These are phyloP conservation scores for Senna siamea DNA, from an alignment of 306 rosid species.

Conservation along the genomic window DNA sequence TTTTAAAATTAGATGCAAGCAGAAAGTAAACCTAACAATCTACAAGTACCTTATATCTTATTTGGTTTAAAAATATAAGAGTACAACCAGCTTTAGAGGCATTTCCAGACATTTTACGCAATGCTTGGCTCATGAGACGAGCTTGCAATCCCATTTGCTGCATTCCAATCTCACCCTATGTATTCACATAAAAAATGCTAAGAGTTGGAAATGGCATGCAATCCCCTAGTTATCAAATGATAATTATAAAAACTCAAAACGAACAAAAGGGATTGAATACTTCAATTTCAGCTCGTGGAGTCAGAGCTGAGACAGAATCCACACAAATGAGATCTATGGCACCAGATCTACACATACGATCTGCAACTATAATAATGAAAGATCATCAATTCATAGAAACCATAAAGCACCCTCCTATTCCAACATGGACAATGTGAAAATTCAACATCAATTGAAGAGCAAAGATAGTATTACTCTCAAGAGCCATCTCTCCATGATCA, in stretches of 20 bases:
- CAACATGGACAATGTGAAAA: conserved; percentile 28
- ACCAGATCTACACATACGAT: conserved; percentile 99
- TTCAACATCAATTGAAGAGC: conserved; percentile 30
- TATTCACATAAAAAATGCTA: conserved; percentile 16
- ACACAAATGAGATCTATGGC: conserved; percentile 95
- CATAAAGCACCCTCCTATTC: conserved; percentile 24
- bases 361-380: conserved; percentile 73
- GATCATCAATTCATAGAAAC: conserved; percentile 38
- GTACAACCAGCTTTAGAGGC: conserved; percentile 99
- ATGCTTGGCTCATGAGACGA: conserved; percentile 99
- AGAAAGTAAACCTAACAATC: conserved; percentile 29
- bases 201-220: conserved; percentile 37
- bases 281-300: conserved; percentile 98
- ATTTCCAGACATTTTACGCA: conserved; percentile 99
- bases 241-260: conserved; percentile 20
- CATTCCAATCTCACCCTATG: conserved; percentile 98
- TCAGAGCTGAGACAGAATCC: conserved; percentile 98
- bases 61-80: conserved; percentile 91
- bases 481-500: conserved; percentile 99
- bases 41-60: conserved; percentile 86
- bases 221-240: conserved; percentile 11
- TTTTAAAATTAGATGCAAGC: neutral
- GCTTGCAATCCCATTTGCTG: conserved; percentile 99
- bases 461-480: conserved; percentile 75
- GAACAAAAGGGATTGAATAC: conserved; percentile 45